Conservation (phyloP, 345 rosid genomes). For the Hibiscus tridactylites region DNA sequence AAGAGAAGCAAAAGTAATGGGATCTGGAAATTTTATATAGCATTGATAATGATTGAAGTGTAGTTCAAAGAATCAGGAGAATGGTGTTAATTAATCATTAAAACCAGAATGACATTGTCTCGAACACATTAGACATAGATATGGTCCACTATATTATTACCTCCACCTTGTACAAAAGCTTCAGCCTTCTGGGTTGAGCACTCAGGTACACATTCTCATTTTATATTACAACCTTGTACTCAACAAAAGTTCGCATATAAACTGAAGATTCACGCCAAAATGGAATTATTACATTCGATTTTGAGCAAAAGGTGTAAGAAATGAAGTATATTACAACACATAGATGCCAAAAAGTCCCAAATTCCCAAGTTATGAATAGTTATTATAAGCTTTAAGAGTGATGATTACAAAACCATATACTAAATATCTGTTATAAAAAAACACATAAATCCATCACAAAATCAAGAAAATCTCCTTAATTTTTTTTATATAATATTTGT, state of each 20-base stretch:
- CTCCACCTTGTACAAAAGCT: constrained; percentile 15
- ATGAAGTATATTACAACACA: neutral
- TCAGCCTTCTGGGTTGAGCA: neutral
- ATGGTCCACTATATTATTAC: constrained; percentile 31
- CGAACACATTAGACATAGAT: constrained; percentile 2
- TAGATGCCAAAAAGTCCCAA: too few relatives aligned
- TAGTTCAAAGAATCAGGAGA: neutral
- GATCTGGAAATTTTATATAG: neutral
- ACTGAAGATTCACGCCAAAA: neutral
- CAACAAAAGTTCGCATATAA: neutral
- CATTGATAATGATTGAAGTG: neutral
- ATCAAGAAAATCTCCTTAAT: neutral
- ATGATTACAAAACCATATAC: too few relatives aligned
- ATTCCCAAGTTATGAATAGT: too few relatives aligned
- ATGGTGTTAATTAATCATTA: constrained; percentile 17
- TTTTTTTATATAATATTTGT: neutral
- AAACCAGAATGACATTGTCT: constrained; percentile 22
- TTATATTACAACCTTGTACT: neutral
- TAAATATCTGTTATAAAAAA: neutral
- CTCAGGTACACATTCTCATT: neutral
- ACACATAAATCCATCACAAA: neutral
- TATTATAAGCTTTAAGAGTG: too few relatives aligned
- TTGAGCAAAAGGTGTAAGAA: neutral
- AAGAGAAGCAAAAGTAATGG: neutral
- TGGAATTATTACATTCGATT: neutral